Percentiles rank a stretch among this genome's conserved stretches.
Conservation (phyloP, 192 early-diverging fungal species). For the Borealophlyctis nickersoniae region DNA sequence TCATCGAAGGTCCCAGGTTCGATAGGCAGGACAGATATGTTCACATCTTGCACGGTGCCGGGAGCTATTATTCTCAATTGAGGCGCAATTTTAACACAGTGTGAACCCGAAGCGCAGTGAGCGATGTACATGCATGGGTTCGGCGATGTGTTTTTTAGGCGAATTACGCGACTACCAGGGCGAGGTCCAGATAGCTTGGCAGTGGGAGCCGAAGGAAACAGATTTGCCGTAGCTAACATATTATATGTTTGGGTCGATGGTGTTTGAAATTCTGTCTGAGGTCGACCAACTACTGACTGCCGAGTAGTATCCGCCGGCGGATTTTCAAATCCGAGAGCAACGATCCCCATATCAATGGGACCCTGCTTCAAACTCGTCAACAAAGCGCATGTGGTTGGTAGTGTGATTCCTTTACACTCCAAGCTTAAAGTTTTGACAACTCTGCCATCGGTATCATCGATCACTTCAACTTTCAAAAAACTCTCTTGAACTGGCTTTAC, state of each 20-base stretch:
- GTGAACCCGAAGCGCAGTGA: too few species aligned
- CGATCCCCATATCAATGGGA: constrained; percentile 40
- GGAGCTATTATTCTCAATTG: constrained; percentile 29
- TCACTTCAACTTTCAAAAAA: constrained; percentile 23
- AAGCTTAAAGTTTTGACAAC: constrained; percentile 23
- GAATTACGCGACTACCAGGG: too few species aligned
- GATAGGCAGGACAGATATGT: constrained; percentile 28
- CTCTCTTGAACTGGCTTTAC: constrained; percentile 33
- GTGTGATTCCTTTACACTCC: constrained; percentile 34
- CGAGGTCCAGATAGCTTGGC: too few species aligned
- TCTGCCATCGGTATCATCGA: constrained; percentile 22
- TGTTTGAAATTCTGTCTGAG: too few species aligned
- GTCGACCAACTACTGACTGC: too few species aligned
- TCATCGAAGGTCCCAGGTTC: constrained; percentile 35
- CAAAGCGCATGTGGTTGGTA: constrained; percentile 31
- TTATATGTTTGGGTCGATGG: too few species aligned
- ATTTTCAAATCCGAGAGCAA: constrained; percentile 31
- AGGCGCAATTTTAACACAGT: constrained; percentile 24
- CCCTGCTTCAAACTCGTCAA: constrained; percentile 40
- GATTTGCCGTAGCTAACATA: too few species aligned
- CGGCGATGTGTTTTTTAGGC: constrained; percentile 41
- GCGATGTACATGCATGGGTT: constrained; percentile 36
- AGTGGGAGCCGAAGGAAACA: too few species aligned
- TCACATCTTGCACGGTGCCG: constrained; percentile 26
- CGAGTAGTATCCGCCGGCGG: too few species aligned